Evolutionary conservation across 2,329 filamentous ascomycete species (phyloP), one percentile per base, ranked within the genome.

Genomic region (Fusarium sp.): DNA sequence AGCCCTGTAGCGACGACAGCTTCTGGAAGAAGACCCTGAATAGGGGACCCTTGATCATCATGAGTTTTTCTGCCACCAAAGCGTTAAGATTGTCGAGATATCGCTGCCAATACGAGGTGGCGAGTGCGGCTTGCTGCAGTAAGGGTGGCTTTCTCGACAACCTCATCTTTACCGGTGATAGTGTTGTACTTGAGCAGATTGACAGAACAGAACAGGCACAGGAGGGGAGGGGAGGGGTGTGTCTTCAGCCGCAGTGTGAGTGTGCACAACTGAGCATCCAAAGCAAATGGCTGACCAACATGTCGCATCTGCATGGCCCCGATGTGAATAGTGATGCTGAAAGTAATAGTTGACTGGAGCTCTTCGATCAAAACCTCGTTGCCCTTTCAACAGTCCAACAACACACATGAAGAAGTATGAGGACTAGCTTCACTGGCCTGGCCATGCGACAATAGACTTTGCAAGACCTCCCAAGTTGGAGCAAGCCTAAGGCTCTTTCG

Each of bases 21-120:
- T 74, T 73, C 71, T 74, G 62, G 71, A 74, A 74, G 61, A 51
- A 27, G 68, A 74, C 71, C 71, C 71, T 74, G 68, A 73, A 66
- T 65, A 57, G 67, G 35, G 33, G 59, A 46, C 61, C 62, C 44
- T 60, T 58, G 29, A 51, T 49, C 59, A 64, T 40, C 20, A 62
- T 51, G 61, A 66, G 29, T 40, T 58, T 56, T 17, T 17, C 29
- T 40, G 20, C 20, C 14, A 24, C n/a, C 53, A 33, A 7, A 66
- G 35, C 29, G 9, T 51, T 57, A 58, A 31, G 44, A 27, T 38
- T 42, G 22, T 33, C 27, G 22, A 49, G 40, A 66, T 56, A 59
- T 67, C 36, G 29, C 44, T 44, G 59, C 10, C 55, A 62, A 63
- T 38, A 55, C 49, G 60, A 72, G 58, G 42, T 66, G 49, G 42